phyloP scores from a whole-genome alignment of 371 early-diverging fungal species.

The Blastocladiella emersonii region DNA sequence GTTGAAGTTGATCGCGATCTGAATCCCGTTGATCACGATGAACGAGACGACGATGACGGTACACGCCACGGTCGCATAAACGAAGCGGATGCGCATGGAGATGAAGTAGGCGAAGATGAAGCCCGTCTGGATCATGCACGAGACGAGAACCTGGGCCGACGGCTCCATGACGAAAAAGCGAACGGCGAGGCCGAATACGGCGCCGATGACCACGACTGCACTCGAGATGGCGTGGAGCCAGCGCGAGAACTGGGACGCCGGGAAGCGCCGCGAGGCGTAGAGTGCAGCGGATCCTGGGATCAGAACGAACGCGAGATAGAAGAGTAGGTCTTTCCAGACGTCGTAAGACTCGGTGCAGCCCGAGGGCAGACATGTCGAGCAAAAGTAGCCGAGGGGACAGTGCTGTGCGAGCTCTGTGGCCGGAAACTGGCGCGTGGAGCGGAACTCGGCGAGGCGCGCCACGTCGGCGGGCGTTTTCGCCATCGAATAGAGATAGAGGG shows the following conservation, averaged over 20 bases:
- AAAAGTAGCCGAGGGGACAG: neutral
- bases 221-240: neutral
- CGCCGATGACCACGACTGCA: neutral
- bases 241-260: neutral
- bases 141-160: neutral
- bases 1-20: too few relatives aligned
- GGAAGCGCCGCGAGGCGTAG: neutral
- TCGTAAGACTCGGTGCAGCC: neutral
- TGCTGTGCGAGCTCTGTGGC: too few relatives aligned
- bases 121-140: neutral
- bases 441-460: too few relatives aligned
- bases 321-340: neutral
- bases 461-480: neutral
- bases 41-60: neutral
- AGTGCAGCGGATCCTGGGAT: neutral
- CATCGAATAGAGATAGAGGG: neutral
- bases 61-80: neutral
- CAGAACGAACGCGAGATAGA: neutral
- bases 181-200: neutral
- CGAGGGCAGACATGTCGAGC: neutral
- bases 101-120: neutral
- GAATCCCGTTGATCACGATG: neutral
- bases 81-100: neutral
- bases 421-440: too few relatives aligned
- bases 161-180: neutral